phyloP scores from a whole-genome alignment of 257 asterid species.

The Lycium barbarum region DNA sequence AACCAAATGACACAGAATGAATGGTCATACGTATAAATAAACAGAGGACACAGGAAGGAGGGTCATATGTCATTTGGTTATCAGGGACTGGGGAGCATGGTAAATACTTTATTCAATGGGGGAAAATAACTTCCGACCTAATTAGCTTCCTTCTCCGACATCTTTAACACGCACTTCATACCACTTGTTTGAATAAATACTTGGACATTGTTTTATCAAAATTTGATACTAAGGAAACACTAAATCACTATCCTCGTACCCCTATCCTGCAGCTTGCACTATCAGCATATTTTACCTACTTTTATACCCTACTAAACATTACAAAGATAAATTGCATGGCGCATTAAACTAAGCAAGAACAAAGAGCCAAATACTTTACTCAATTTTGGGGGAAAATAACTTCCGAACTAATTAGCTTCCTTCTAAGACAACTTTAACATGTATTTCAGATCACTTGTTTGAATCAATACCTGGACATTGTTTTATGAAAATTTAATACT shows the following conservation, averaged over 20 bases:
- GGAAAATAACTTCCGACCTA: not conserved
- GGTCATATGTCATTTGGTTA: not conserved
- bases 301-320: not conserved
- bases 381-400: not conserved
- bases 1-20: not conserved
- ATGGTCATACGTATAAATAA: not conserved
- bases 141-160: not conserved
- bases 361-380: not conserved
- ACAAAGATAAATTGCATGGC: not conserved
- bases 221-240: not conserved
- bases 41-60: not conserved
- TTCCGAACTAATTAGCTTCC: not conserved
- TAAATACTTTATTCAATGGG: not conserved
- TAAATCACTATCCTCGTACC: not conserved
- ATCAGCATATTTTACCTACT: conserved; percentile 14
- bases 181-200: not conserved
- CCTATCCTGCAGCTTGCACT: not conserved
- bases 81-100: not conserved
- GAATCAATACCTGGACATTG: conserved; percentile 7
- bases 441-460: not conserved
- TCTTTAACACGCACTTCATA: not conserved
- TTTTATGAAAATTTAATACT: not conserved
- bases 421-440: not conserved
- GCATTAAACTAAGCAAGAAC: not conserved
- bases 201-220: not conserved